A percentile compares a stretch with the other conserved stretches of the same genome.
Evolutionary conservation across 495 filamentous ascomycete genomes (phyloP).

Genomic region (Neurospora sp.): DNA sequence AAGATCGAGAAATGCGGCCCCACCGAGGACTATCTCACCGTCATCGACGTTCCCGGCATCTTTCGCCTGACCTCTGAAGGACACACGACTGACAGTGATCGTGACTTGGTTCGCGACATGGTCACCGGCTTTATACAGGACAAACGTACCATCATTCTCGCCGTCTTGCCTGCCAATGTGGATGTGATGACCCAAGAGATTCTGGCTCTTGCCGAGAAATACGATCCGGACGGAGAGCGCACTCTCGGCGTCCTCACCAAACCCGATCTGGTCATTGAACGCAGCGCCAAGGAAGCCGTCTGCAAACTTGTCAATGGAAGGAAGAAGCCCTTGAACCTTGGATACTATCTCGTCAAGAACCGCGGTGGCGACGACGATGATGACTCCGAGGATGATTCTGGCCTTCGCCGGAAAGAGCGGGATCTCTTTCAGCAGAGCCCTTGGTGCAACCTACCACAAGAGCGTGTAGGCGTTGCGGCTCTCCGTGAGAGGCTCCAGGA

Average conservation of each 20-base stretch:
- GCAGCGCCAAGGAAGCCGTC: slow-evolving; percentile 30
- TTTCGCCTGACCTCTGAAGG: slow-evolving; percentile 45
- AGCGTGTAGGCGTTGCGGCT: slow-evolving; percentile 39
- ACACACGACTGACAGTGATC: slow-evolving; percentile 37
- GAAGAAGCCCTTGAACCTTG: slow-evolving; percentile 33
- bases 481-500: slow-evolving; percentile 32
- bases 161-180: slow-evolving; percentile 48
- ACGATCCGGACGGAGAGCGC: slow-evolving; percentile 38
- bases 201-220: slow-evolving; percentile 39
- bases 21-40: slow-evolving; percentile 42
- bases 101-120: slow-evolving; percentile 41
- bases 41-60: slow-evolving; percentile 56
- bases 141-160: slow-evolving; percentile 44
- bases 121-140: slow-evolving; percentile 39
- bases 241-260: slow-evolving; percentile 54
- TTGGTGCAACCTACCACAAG: slow-evolving; percentile 35
- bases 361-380: slow-evolving; percentile 30
- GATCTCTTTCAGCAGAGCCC: slow-evolving; percentile 19
- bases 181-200: slow-evolving; percentile 56
- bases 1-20: slow-evolving; percentile 48
- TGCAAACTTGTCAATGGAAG: slow-evolving; percentile 36
- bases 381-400: neutral
- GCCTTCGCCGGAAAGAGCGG: neutral
- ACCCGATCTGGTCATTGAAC: slow-evolving; percentile 45
- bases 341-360: slow-evolving; percentile 49